Evolutionary conservation across 2,329 filamentous ascomycete genomes (phyloP).

Genomic region (Alternaria postmessia): DNA sequence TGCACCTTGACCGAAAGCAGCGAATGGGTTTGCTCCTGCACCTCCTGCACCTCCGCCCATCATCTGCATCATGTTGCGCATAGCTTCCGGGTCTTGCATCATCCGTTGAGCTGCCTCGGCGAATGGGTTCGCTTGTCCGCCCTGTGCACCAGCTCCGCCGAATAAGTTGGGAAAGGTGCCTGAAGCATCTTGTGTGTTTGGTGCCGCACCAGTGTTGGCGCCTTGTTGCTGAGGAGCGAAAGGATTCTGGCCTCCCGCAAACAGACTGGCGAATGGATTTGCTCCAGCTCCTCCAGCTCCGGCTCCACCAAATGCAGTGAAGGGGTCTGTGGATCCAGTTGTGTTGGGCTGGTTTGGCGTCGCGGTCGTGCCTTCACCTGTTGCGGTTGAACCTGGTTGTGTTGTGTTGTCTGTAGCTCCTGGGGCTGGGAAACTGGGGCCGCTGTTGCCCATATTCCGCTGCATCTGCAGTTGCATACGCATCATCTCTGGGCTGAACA

Average conservation of each 20-base stretch:
- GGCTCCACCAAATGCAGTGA: slow-evolving; percentile 54
- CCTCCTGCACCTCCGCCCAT: slow-evolving; percentile 60
- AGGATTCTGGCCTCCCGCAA: slow-evolving; percentile 52
- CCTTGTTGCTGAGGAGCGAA: slow-evolving; percentile 40
- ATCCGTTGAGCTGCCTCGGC: slow-evolving; percentile 55
- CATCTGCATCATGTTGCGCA: slow-evolving; percentile 61
- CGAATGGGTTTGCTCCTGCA: slow-evolving; percentile 46
- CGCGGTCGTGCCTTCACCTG: slow-evolving; percentile 46
- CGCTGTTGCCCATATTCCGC: slow-evolving; percentile 63
- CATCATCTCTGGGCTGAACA: slow-evolving; percentile 88
- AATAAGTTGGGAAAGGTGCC: slow-evolving; percentile 63
- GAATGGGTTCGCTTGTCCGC: slow-evolving; percentile 59
- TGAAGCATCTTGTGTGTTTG: slow-evolving; percentile 31
- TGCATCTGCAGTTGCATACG: slow-evolving; percentile 85
- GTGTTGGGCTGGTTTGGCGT: slow-evolving; percentile 48
- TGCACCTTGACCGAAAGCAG: slow-evolving; percentile 58
- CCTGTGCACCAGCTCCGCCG: slow-evolving; percentile 43
- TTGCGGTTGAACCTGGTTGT: slow-evolving; percentile 22
- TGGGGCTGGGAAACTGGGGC: slow-evolving; percentile 80
- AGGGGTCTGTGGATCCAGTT: slow-evolving; percentile 55
- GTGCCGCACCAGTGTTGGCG: slow-evolving; percentile 32
- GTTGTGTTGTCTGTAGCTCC: slow-evolving; percentile 89
- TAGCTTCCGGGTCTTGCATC: slow-evolving; percentile 66
- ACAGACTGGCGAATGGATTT: slow-evolving; percentile 70
- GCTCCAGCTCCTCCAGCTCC: slow-evolving; percentile 32